Base-by-base conservation (phyloP, 257 asterid genomes). In the Anisodus tanguticus region DNA sequence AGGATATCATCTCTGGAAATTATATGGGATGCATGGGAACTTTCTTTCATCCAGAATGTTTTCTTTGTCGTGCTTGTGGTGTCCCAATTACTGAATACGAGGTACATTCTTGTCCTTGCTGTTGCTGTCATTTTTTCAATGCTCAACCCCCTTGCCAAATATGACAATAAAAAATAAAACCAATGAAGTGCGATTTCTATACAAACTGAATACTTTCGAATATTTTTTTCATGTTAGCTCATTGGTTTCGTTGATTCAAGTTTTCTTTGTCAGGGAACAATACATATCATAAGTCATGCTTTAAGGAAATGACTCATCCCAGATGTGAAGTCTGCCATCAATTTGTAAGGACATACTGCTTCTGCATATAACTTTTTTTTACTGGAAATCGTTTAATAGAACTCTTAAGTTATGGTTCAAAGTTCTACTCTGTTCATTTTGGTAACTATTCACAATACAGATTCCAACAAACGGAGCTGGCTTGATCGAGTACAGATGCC, bases 41-140 rank as follows among this genome's bases (percentile, higher is more conserved):
- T 76, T 90, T 94, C 47, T 97, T 98, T 98, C 99, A 97, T 89
- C 98, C 99, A 31, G 98, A 93, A 87, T 97, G 99, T 83, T 93
- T 97, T 80, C 93, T 94, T 84, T 97, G 99, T 88, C 94, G 88
- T 70, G 97, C 97, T 19, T 97, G 98, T 87, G 89, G 88, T 85
- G 95, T 89, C 84, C 98, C 98, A 31, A 94, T 97, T 84, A 88
- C 95, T 74, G 99, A 97, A 88, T 91, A 92, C 22, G 99, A 97
- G 99, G 99, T 94, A 86, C 45, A 77, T 26, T 31, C 64, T 54
- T 77, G 49, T 77, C 82, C 82, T 53, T 77, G 16, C 66, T 15
- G 64, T 53, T 59, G 63, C 66, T 17, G 16, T 82, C 71, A 47
- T 82, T 54, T 82, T 31, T 10, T 3, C 63, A 22, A 31, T 4